Evolutionary conservation across 2,329 filamentous ascomycete genomes (phyloP).

Genomic region (Ophiostoma sp.): DNA sequence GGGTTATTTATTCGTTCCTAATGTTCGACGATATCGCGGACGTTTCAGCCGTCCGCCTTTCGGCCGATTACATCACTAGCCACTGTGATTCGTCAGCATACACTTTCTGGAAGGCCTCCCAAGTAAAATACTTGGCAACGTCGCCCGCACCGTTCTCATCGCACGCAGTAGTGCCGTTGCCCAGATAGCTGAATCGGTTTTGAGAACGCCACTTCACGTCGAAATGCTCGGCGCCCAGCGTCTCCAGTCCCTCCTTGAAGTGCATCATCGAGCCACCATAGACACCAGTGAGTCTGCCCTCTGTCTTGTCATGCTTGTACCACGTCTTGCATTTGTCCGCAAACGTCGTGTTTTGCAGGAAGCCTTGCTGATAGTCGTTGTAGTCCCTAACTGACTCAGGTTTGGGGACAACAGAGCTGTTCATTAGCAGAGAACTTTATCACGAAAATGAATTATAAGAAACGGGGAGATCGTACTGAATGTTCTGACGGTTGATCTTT

Average conservation of each 20-base stretch:
- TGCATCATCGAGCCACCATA: conserved; percentile 27
- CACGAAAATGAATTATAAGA: no score
- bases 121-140: background rate
- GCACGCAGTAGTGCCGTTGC: conserved; percentile 15
- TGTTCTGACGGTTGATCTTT: conserved; percentile 30
- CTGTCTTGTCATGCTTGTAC: conserved; percentile 29
- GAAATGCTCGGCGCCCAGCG: conserved; percentile 34
- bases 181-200: conserved; percentile 22
- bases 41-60: no score
- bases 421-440: no score
- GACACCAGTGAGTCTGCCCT: conserved; percentile 28
- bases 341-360: conserved; percentile 33
- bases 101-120: background rate
- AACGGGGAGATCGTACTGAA: conserved; percentile 23
- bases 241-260: conserved; percentile 29
- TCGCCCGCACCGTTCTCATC: background rate
- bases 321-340: conserved; percentile 29
- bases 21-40: no score
- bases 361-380: conserved; percentile 29
- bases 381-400: conserved; percentile 9
- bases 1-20: no score
- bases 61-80: no score
- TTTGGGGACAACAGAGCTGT: background rate
- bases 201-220: conserved; percentile 23
- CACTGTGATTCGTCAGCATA: background rate